Evolutionary conservation across 192 early-diverging fungal species (phyloP), one percentile per base, ranked within the genome.

Genomic region (Chytriomyces sp.): DNA sequence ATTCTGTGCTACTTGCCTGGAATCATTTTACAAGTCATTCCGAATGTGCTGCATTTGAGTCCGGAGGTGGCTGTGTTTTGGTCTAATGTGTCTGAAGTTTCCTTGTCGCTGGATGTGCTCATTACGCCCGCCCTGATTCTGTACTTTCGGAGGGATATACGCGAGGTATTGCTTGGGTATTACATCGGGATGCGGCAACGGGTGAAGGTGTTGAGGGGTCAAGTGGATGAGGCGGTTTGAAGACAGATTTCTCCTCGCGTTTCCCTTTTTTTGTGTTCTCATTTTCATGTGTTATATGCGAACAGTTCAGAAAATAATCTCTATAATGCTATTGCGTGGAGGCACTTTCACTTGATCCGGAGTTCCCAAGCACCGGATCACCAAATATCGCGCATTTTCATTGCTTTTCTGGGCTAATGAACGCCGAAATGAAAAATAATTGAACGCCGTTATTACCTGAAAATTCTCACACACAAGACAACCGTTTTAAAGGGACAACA

Each of bases 111-210:
- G 9, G 66, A 67, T 24, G 46, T 67, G 66, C 16, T 67, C 11
- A 47, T 67, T 16, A 67, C 66, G 45, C 66, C 66, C 2, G 10
- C 11, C 16, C 45, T 67, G 66, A 28, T 67, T 13, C 16, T 67
- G 66, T 67, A 45, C 28, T 43, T 67, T 16, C n/a, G 66, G 4
- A 28, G 43, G 45, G 45, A 67, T 57, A 57, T 57, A 13, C 13
- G 53, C 16, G 53, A 57, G 13, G 53, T 57, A 5, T 5, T 57
- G 53, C 20, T 57, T 57, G 16, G 20, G 53, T 13, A 1, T 13
- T 57, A 20, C 16, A 3, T 57, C 16, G 53, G 35, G 4, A 35
- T 35, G 35, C 35, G 35, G 35, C 35, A 35, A 35, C 35, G 35
- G 35, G 35, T 35, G 35, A 35, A 35, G 35, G 35, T 35, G 35